Base-by-base conservation (phyloP, 129 eudicot species). In the Solidago caesia region DNA sequence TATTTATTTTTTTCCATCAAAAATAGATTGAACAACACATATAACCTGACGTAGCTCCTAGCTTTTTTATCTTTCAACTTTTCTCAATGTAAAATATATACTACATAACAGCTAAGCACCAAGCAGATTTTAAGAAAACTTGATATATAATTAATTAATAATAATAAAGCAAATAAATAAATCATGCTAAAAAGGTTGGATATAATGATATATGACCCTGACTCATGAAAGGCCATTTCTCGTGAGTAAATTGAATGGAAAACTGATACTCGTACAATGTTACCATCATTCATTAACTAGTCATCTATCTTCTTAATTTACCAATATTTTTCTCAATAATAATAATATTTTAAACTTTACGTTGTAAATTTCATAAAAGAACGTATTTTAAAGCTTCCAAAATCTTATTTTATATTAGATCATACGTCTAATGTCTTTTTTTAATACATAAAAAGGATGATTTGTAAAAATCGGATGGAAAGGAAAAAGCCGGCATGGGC, bases 181-280 rank as follows among this genome's bases (percentile, higher is more conserved):
- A 72, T 79, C 75, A 73, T 67, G 68, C 49, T 15, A 46, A 73
- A 59, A 79, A 67, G 79, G 52, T 57, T 57, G 83, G 74, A 57
- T 68, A 73, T 65, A 53, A 69, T 59, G 21, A 21, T 21, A 33
- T 74, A 39, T 25, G 58, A 67, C 53, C 43, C 7, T 27, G 41
- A 26, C 3, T n/a, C 65, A 59, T 48, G 61, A 64, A 59, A 51
- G 44, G 44, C 63, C 63, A 67, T 66, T 70, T 66, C 83, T 77
- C 83, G 83, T 79, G 83, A 79, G 49, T 61, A n/a, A 68, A 66
- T 46, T 79, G 21, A 79, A 73, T 79, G 64, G 79, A 39, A 72
- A 73, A 46, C 61, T 56, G 57, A 42, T 41, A 21, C 21, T 21
- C 21, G 21, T 21, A 57, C 47, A 21, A 79, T 68, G 53, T 55